These are phyloP conservation scores for Fusarium sp. DNA, from an alignment of 2,329 filamentous ascomycete genomes.

Conservation along the genomic window DNA sequence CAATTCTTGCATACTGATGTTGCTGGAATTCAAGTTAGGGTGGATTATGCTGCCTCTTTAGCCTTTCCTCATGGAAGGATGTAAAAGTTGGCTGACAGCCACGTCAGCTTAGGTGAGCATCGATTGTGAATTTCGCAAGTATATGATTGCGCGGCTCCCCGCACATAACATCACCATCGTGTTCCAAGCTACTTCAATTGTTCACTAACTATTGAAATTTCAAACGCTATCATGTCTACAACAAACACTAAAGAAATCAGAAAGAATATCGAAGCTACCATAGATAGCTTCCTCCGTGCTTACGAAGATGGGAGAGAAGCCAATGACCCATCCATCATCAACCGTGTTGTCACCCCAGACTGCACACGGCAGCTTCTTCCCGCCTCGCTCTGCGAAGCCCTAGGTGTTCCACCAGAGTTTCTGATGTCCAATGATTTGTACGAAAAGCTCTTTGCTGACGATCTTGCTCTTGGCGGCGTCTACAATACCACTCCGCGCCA, in stretches of 20 bases:
- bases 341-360: constrained; percentile 23
- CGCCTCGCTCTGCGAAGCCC: constrained; percentile 11
- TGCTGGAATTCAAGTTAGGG: too few species aligned
- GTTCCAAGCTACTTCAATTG: rapidly evolving
- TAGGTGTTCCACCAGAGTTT: constrained; percentile 12
- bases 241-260: neutral
- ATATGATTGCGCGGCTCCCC: neutral
- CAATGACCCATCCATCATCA: constrained; percentile 19
- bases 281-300: constrained; percentile 16
- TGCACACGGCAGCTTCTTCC: constrained; percentile 36
- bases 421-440: constrained; percentile 27
- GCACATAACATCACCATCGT: neutral
- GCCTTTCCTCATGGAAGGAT: too few species aligned
- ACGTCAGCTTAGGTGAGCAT: too few species aligned
- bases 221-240: constrained; percentile 3
- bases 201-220: rapidly evolving
- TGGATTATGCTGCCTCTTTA: too few species aligned
- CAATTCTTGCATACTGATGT: too few species aligned
- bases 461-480: constrained; percentile 24
- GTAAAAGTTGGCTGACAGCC: too few species aligned
- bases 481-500: constrained; percentile 9
- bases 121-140: too few species aligned
- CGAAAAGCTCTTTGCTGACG: constrained; percentile 13
- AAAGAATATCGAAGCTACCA: constrained; percentile 24
- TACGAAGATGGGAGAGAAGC: constrained; percentile 30